A percentile compares a stretch with the other conserved stretches of the same genome.
Conservation (phyloP, 768 basidiomycete genomes). For the Tylopilus vinaceipallidus region DNA sequence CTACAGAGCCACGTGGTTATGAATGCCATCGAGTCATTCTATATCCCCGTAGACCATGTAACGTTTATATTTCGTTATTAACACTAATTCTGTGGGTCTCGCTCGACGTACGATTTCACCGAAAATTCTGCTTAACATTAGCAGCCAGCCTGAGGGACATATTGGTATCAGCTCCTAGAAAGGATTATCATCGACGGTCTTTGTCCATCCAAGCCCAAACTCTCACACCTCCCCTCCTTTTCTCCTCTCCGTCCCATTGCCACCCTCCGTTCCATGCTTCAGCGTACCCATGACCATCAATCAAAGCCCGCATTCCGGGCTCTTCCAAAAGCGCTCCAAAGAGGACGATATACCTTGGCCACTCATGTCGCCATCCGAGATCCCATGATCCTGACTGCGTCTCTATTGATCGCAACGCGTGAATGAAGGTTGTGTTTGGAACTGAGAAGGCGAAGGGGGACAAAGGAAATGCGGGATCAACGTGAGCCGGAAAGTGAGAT, state of each 20-base stretch:
- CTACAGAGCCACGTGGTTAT: background rate
- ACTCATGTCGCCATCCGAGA: slow-evolving; percentile 61
- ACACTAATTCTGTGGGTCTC: background rate
- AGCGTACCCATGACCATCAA: slow-evolving; percentile 57
- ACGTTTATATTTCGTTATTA: background rate
- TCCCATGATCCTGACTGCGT: slow-evolving; percentile 16
- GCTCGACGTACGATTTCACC: background rate
- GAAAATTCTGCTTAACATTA: background rate
- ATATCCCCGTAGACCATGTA: slow-evolving; percentile 9
- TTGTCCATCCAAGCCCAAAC: slow-evolving; percentile 51
- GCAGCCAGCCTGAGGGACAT: background rate
- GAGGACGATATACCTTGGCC: slow-evolving; percentile 80
- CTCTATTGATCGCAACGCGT: slow-evolving; percentile 30
- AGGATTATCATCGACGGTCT: background rate
- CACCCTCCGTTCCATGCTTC: slow-evolving; percentile 66
- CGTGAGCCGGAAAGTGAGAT: slow-evolving; percentile 60
- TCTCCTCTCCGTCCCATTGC: slow-evolving; percentile 68
- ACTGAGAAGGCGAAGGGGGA: slow-evolving; percentile 54
- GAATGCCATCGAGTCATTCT: background rate
- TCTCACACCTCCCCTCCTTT: slow-evolving; percentile 64
- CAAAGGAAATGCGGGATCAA: slow-evolving; percentile 62
- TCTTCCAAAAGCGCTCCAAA: slow-evolving; percentile 76
- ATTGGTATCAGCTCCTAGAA: background rate
- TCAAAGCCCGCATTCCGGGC: slow-evolving; percentile 43
- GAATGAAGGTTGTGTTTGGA: slow-evolving; percentile 39